A percentile compares a stretch with the other conserved stretches of the same genome.
These are phyloP conservation scores for Suhomyces guaymorum DNA, from an alignment of 1,139 yeast species.

Conservation along the genomic window DNA sequence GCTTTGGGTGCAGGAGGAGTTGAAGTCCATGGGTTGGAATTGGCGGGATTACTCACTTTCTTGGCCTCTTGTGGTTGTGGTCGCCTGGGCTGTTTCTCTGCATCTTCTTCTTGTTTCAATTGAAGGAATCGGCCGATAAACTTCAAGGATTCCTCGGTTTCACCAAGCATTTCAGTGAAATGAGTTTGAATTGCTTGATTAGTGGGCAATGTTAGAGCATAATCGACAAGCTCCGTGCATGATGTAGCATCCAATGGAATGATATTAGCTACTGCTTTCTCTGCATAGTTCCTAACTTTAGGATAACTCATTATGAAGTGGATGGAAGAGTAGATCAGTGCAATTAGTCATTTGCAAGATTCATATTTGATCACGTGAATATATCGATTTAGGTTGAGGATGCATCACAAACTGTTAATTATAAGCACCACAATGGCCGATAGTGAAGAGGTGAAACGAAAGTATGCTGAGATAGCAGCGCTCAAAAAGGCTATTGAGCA, in stretches of 20 bases:
- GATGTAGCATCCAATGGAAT: conserved; percentile 44
- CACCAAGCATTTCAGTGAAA: conserved; percentile 55
- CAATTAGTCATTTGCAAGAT: not conserved
- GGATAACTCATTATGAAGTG: conserved; percentile 14
- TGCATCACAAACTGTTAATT: not conserved
- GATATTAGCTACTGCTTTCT: conserved; percentile 35
- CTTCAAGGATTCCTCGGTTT: conserved; percentile 44
- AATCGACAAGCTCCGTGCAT: conserved; percentile 44
- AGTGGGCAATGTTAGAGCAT: conserved; percentile 43
- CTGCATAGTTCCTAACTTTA: conserved; percentile 32
- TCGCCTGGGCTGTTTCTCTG: conserved; percentile 3
- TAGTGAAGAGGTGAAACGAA: conserved; percentile 25
- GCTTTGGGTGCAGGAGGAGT: conserved; percentile 16
- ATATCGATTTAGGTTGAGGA: too few species aligned
- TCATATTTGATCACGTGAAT: not conserved
- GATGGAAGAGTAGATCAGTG: conserved; percentile 1
- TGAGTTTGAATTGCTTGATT: conserved; percentile 49
- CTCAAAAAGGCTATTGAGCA: conserved; percentile 29
- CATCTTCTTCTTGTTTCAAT: conserved; percentile 23
- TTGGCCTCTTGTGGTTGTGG: conserved; percentile 12
- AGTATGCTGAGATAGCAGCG: conserved; percentile 37
- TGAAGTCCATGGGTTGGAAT: conserved; percentile 12
- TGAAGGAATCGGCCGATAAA: conserved; percentile 38
- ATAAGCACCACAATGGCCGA: conserved; percentile 8
- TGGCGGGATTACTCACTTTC: conserved; percentile 6